Evolutionary conservation across 805 yeast species (phyloP).

Genomic region (Yamadazyma sp.): DNA sequence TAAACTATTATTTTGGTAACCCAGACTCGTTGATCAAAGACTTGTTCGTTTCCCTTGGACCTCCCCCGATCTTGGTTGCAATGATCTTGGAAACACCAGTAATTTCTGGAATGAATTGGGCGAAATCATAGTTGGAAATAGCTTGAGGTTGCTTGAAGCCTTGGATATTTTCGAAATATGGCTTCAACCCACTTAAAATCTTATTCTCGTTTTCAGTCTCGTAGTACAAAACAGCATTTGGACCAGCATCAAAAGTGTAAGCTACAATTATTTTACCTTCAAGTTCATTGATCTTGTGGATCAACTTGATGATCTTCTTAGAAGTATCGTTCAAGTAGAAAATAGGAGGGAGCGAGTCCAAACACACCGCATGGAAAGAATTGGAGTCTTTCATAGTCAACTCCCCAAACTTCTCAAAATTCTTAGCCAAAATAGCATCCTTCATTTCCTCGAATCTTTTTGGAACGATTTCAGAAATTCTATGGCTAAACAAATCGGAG

Average conservation of each 20-base stretch:
- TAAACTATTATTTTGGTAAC: conserved; percentile 47
- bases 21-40: conserved; percentile 60
- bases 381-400: conserved; percentile 96
- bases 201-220: conserved; percentile 69
- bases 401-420: conserved; percentile 80
- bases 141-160: conserved; percentile 60
- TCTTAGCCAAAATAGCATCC: conserved; percentile 64
- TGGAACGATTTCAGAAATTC: conserved; percentile 85
- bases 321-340: conserved; percentile 92
- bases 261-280: conserved; percentile 80
- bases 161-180: conserved; percentile 53
- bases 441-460: conserved; percentile 81
- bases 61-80: conserved; percentile 82
- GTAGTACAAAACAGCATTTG: conserved; percentile 95
- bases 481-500: conserved; percentile 78
- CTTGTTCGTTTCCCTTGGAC: conserved; percentile 66
- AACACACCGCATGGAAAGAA: conserved; percentile 96
- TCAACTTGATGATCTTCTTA: conserved; percentile 71
- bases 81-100: conserved; percentile 82
- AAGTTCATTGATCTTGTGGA: conserved; percentile 71
- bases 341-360: conserved; percentile 94
- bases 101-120: conserved; percentile 50
- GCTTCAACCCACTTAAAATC: conserved; percentile 68
- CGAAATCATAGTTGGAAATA: conserved; percentile 26
- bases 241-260: conserved; percentile 98